Evolutionary conservation across 345 rosid genomes (phyloP), one percentile per base, ranked within the genome.

Genomic region (Citrus sp.): DNA sequence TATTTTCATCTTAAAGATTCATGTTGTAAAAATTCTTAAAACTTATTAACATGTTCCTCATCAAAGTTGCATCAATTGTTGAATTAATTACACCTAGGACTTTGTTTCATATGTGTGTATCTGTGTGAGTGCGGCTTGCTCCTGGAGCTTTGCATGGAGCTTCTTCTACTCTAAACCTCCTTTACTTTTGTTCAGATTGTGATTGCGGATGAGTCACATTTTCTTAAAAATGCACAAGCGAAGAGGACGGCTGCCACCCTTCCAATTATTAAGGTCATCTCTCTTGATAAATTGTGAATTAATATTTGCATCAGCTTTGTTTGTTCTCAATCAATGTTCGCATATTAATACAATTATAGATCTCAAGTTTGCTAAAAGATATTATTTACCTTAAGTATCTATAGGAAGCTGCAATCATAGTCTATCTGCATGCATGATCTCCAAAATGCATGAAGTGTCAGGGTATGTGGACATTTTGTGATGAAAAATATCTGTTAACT

Each of bases 201-300:
- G 85, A 92, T 95, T 82, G 99, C 98, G 65, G 99, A 95, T 76
- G 99, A 95, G 84, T 95, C 98, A 3, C 99, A 95, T 84, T 95
- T 91, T 83, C 82, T 95, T 81, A 95, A 95, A 84, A 95, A 93
- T 84, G 97, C 92, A 81, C 94, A 92, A 89, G 99, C 99, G 67
- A 95, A 93, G 90, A 92, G 99, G 88, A 95, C 97, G 46, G 80
- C 80, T 75, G 88, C 94, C 71, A 77, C 92, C 72, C 92, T 93
- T 88, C 99, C 99, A 27, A 82, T 95, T 77, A 90, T 95, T 86
- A 92, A 95, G 99, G 98, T 93, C 24, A 63, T 75, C 66, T 70
- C 66, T 67, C 78, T 40, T 51, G 76, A 76, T 42, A 81, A 56
- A 65, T 73, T 24, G 25, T 74, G 51, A 59, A 54, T 73, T 27